These are phyloP conservation scores for Eucalyptus regnans DNA, from an alignment of 345 rosid species.

Conservation along the genomic window DNA sequence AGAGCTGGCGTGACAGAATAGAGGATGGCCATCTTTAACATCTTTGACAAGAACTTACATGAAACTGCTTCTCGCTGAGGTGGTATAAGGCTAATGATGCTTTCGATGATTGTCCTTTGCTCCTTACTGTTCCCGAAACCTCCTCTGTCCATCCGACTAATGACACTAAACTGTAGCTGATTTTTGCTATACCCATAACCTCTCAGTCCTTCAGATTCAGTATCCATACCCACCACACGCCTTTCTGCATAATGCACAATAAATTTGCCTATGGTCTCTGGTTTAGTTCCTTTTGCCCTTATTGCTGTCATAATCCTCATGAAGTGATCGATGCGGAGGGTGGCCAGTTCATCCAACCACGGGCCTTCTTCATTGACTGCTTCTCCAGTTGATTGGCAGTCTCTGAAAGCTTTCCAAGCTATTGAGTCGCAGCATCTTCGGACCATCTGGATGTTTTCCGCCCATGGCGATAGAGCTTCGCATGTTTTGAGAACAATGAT, in stretches of 20 bases:
- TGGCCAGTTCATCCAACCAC: conserved; percentile 42
- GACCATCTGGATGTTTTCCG: conserved; percentile 75
- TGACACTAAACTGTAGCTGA: conserved; percentile 47
- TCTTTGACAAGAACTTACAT: conserved; percentile 57
- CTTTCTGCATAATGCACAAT: conserved; percentile 54
- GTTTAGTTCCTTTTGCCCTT: conserved; percentile 40
- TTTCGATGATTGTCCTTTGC: conserved; percentile 49
- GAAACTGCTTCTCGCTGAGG: conserved; percentile 48
- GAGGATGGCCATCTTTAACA: conserved; percentile 60
- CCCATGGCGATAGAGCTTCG: conserved; percentile 69
- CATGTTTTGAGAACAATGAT: conserved; percentile 64
- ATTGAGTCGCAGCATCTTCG: conserved; percentile 80
- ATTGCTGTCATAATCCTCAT: conserved; percentile 53
- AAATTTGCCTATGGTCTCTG: conserved; percentile 43
- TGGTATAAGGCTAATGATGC: conserved; percentile 62
- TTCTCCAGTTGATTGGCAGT: conserved; percentile 13
- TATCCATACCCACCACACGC: conserved; percentile 40
- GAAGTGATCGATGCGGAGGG: conserved; percentile 55
- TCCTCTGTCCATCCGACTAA: conserved; percentile 18
- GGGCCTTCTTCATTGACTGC: conserved; percentile 16
- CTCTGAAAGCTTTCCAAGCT: conserved; percentile 62
- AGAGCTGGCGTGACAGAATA: conserved; percentile 67
- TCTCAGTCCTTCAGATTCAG: conserved; percentile 43
- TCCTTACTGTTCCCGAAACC: conserved; percentile 28
- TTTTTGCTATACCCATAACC: conserved; percentile 48